Percentiles rank a stretch among this genome's conserved stretches.
Evolutionary conservation across 371 early-diverging fungal genomes (phyloP).

Genomic region (Syncephalastrum contaminatum): DNA sequence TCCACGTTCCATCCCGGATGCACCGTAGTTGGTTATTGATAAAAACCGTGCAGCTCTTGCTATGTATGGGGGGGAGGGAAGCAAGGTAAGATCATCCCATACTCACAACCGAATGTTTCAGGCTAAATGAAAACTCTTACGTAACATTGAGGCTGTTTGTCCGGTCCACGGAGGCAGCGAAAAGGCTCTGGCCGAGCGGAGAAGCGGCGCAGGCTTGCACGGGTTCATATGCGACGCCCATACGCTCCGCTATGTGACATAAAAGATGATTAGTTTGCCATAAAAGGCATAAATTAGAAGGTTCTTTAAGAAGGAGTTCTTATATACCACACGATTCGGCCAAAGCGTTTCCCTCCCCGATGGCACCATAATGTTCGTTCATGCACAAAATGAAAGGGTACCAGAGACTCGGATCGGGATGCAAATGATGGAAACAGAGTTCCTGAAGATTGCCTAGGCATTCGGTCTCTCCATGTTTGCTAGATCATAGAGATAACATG

Average conservation of each 20-base stretch:
- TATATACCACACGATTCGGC: slow-evolving; percentile 22
- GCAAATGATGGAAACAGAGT: slow-evolving; percentile 42
- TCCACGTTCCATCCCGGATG: slow-evolving; percentile 51
- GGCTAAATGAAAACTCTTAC: slow-evolving; percentile 22
- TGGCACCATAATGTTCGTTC: slow-evolving; percentile 17
- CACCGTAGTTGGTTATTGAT: slow-evolving; percentile 47
- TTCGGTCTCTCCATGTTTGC: slow-evolving; percentile 48
- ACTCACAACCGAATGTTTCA: not conserved
- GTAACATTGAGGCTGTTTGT: slow-evolving; percentile 25
- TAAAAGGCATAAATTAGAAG: not conserved
- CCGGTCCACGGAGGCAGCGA: slow-evolving; percentile 14
- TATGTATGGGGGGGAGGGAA: slow-evolving; percentile 5
- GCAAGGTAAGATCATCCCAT: no score
- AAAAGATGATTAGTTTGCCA: not conserved
- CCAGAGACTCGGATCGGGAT: slow-evolving; percentile 35
- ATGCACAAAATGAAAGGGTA: slow-evolving; percentile 32
- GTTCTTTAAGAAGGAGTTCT: not conserved
- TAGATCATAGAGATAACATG: slow-evolving; percentile 1
- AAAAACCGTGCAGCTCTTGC: slow-evolving; percentile 53
- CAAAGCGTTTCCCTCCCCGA: slow-evolving; percentile 17
- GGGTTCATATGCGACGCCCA: slow-evolving; percentile 14
- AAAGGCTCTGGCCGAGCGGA: slow-evolving; percentile 12
- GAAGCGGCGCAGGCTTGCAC: slow-evolving; percentile 14
- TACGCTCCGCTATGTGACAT: slow-evolving; percentile 9
- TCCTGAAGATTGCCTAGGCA: slow-evolving; percentile 53